phyloP scores from a whole-genome alignment of 2,329 filamentous ascomycete species.

The Grosmannia clavigera region DNA sequence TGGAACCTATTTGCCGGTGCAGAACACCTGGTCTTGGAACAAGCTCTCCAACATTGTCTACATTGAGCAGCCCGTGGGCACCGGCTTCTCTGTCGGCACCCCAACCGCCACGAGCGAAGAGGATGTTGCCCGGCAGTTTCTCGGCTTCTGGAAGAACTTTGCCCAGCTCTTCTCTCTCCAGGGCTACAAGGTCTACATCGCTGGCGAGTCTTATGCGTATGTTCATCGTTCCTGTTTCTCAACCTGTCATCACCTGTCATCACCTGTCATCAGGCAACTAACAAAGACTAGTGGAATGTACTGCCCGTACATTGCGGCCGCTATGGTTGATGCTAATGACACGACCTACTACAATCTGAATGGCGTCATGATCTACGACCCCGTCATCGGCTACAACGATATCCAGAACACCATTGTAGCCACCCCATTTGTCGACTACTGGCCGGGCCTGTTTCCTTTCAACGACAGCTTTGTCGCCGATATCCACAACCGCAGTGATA shows the following conservation, averaged over 20 bases:
- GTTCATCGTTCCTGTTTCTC: neutral
- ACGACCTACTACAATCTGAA: conserved; percentile 54
- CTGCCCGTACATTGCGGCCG: conserved; percentile 60
- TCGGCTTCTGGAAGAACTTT: conserved; percentile 71
- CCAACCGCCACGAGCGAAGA: conserved; percentile 52
- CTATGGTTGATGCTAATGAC: conserved; percentile 57
- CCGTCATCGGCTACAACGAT: conserved; percentile 41
- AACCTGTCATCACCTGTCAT: neutral
- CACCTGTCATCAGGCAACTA: too few relatives aligned
- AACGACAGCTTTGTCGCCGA: conserved; percentile 44
- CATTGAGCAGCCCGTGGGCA: conserved; percentile 56
- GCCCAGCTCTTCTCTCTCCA: conserved; percentile 57
- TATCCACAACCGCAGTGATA: conserved; percentile 37
- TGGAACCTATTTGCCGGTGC: conserved; percentile 52
- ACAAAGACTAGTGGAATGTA: conserved; percentile 37
- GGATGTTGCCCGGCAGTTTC: conserved; percentile 58
- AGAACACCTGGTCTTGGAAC: conserved; percentile 62
- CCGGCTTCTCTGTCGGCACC: conserved; percentile 56
- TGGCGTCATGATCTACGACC: conserved; percentile 63
- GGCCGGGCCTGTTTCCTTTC: conserved; percentile 46
- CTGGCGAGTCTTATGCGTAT: conserved; percentile 56
- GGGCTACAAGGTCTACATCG: conserved; percentile 57
- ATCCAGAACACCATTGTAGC: conserved; percentile 34
- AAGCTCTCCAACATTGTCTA: conserved; percentile 68
- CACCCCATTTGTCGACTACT: conserved; percentile 48